Evolutionary conservation across 768 basidiomycete genomes (phyloP), one percentile per base, ranked within the genome.

Genomic region (Epithele typhae): DNA sequence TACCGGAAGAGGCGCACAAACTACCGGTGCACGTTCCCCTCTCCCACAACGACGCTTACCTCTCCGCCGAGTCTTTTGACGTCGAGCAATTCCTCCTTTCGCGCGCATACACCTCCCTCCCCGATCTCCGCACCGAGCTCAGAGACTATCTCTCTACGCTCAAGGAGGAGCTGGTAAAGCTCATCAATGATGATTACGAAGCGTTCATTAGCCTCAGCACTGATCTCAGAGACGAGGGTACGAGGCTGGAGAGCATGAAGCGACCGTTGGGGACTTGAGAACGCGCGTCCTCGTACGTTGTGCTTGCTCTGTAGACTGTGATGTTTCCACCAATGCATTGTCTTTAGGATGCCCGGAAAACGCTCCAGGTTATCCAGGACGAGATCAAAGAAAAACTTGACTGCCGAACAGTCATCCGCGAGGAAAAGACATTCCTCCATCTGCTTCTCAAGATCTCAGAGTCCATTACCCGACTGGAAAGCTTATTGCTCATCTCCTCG

Each of bases 101-200:
- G 11, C 80, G 94, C 37, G 75, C 86, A 23, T 83, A 90, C 56
- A 87, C 86, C 0, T 89, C 92, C 9, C 75, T 96, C 17, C 83
- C 87, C 24, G 95, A 97, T 64, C 73, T 97, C 25, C 84, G 93
- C 43, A 67, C 79, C 3, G 94, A 99, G 62, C 72, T 99, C 18
- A 78, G 92, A 25, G 82, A 91, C 43, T 97, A 97, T 63, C 73
- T 92, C 49, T 78, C 80, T 0, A 70, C 75, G 9, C 68, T 99
- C 53, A 92, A 95, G 65, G 91, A 94, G 63, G 95, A 96, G 63
- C 77, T 99, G 27, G 92, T 98, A 24, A 83, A 83, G 59, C 81
- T 98, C 59, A 96, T 98, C 63, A 98, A 99, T 66, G 87, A 92
- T 57, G 96, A 98, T 68, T 99, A 98, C 60, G 93, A 93, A 64